phyloP scores from a whole-genome alignment of 2,329 filamentous ascomycete genomes.

The Taxawa tesnikishii region DNA sequence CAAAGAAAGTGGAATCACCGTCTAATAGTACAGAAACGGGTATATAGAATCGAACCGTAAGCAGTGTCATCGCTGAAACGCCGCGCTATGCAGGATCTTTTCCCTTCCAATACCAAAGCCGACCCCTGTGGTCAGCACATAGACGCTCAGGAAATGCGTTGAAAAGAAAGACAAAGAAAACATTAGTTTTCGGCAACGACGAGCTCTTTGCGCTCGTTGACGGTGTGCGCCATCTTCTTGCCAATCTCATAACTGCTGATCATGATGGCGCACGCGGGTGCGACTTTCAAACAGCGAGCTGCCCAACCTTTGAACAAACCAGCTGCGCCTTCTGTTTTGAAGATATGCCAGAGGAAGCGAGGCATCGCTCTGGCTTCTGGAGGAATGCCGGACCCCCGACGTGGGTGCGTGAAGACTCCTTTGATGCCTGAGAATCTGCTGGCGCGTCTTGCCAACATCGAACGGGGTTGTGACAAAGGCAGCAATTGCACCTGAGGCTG shows the following conservation, averaged over 20 bases:
- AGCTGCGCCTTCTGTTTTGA: slow-evolving; percentile 64
- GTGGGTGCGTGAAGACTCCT: slow-evolving; percentile 24
- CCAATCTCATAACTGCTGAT: slow-evolving; percentile 96
- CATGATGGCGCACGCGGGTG: slow-evolving; percentile 96
- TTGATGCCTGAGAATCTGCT: slow-evolving; percentile 64
- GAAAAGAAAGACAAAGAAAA: too few species aligned
- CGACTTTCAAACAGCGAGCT: slow-evolving; percentile 83
- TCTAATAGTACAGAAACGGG: too few species aligned
- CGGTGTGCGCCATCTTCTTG: slow-evolving; percentile 69
- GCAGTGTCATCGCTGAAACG: too few species aligned
- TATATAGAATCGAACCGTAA: too few species aligned
- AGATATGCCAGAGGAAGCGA: slow-evolving; percentile 81
- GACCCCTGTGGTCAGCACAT: too few species aligned
- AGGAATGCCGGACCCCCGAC: slow-evolving; percentile 25
- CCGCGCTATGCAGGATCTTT: too few species aligned
- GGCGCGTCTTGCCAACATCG: slow-evolving; percentile 92
- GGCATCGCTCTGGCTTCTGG: slow-evolving; percentile 72
- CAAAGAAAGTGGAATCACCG: too few species aligned
- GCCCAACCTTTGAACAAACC: slow-evolving; percentile 90
- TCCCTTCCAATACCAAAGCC: too few species aligned
- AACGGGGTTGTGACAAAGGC: slow-evolving; percentile 89
- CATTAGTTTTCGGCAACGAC: too few species aligned
- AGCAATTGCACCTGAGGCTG: slow-evolving; percentile 69
- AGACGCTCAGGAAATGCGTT: too few species aligned
- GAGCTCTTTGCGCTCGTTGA: slow-evolving; percentile 49